Conservation (phyloP, 2,329 filamentous ascomycete species). For the Ophiocordyceps robertsii region DNA sequence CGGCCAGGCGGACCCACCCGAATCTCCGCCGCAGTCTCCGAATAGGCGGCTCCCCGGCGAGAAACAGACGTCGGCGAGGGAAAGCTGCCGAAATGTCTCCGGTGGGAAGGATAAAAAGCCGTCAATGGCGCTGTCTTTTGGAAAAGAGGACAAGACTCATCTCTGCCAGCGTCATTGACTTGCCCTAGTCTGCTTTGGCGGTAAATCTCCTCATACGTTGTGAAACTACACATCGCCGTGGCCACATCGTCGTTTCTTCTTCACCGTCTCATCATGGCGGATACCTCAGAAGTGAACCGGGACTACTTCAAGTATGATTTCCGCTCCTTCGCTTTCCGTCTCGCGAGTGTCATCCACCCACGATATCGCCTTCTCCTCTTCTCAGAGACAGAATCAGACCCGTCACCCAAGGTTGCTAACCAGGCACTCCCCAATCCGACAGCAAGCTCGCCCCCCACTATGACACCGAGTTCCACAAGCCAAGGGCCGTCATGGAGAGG, state of each 20-base stretch:
- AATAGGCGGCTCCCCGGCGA: neutral
- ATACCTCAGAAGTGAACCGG: conserved; percentile 21
- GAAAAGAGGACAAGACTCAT: too few species aligned
- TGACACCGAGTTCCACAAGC: conserved; percentile 40
- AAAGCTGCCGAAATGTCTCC: neutral
- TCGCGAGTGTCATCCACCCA: too few species aligned
- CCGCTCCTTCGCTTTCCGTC: too few species aligned
- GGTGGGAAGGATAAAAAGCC: neutral
- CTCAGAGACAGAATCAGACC: too few species aligned
- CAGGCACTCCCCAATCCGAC: neutral
- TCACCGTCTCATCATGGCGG: conserved; percentile 14
- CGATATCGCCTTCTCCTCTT: too few species aligned
- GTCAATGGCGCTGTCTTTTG: too few species aligned
- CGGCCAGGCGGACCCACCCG: neutral
- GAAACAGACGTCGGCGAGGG: too few species aligned
- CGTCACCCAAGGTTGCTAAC: too few species aligned
- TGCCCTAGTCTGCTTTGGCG: too few species aligned
- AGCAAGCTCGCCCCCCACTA: conserved; percentile 18
- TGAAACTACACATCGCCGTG: neutral
- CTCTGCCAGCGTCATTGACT: too few species aligned
- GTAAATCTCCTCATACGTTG: neutral
- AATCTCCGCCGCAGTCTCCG: neutral
- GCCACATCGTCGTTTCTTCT: neutral
- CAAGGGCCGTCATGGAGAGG: conserved; percentile 37
- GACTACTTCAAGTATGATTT: conserved; percentile 27